A percentile compares a stretch with the other conserved stretches of the same genome.
Evolutionary conservation across 108 stramenopile species (phyloP).

Genomic region (Conticribra weissflogii): DNA sequence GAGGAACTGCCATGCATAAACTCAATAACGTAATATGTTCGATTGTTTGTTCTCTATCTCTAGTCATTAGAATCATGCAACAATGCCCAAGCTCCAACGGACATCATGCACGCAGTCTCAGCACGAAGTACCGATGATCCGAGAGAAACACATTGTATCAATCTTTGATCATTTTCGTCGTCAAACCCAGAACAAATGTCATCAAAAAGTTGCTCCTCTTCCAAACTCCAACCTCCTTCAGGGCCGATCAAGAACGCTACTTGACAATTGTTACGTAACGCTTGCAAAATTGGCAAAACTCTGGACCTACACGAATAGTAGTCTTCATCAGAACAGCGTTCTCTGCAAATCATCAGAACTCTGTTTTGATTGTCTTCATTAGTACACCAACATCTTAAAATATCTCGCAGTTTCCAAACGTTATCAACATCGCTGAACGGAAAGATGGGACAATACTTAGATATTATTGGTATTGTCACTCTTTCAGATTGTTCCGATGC

Average conservation of each 20-base stretch:
- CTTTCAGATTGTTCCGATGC: slow-evolving; percentile 89
- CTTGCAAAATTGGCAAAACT: slow-evolving; percentile 53
- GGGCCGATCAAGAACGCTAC: slow-evolving; percentile 77
- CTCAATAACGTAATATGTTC: neutral
- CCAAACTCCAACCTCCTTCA: slow-evolving; percentile 86
- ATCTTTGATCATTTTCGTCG: neutral
- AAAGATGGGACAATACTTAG: slow-evolving; percentile 3
- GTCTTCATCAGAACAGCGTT: slow-evolving; percentile 44
- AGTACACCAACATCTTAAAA: slow-evolving; percentile 26
- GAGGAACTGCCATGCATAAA: neutral
- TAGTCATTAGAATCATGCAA: slow-evolving; percentile 20
- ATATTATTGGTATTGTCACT: slow-evolving; percentile 57
- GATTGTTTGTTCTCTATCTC: neutral
- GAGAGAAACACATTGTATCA: slow-evolving; percentile 66
- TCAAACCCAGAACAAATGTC: slow-evolving; percentile 12
- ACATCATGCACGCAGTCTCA: slow-evolving; percentile 79
- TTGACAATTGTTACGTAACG: slow-evolving; percentile 34
- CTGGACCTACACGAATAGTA: neutral
- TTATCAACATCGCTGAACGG: neutral
- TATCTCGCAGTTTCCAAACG: slow-evolving; percentile 22
- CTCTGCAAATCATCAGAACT: slow-evolving; percentile 66
- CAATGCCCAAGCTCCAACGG: slow-evolving; percentile 57
- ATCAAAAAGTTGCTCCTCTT: slow-evolving; percentile 63
- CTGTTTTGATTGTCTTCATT: slow-evolving; percentile 2
- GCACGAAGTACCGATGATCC: slow-evolving; percentile 71